Conservation (phyloP, 305 asterid species). For the Rubia peregrina region DNA sequence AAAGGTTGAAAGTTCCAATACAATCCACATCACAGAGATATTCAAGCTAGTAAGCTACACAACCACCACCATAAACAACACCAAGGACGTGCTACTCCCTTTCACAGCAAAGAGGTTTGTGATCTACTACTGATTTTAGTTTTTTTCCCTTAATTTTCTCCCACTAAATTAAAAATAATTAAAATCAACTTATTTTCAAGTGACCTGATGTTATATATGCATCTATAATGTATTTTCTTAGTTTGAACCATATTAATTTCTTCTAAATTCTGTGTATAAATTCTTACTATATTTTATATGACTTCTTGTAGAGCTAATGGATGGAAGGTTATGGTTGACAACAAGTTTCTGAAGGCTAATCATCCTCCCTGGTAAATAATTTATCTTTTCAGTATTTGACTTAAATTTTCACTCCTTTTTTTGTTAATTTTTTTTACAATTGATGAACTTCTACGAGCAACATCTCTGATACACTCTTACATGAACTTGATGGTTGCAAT, state of each 20-base stretch:
- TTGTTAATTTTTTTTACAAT: constrained; percentile 33
- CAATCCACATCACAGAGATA: constrained; percentile 49
- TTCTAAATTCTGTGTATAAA: not conserved
- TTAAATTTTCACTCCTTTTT: constrained; percentile 6
- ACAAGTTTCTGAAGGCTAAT: constrained; percentile 2
- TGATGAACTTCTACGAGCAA: constrained; percentile 69
- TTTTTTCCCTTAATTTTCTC: too few species aligned
- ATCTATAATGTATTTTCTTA: too few species aligned
- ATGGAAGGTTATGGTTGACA: constrained; percentile 61
- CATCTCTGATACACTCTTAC: constrained; percentile 30
- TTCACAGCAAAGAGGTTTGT: too few species aligned
- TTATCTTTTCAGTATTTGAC: not conserved
- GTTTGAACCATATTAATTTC: not conserved
- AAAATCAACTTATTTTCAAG: too few species aligned
- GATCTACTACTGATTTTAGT: too few species aligned
- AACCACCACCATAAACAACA: constrained; percentile 11
- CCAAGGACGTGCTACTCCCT: too few species aligned
- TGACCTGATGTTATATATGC: too few species aligned
- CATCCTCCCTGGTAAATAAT: too few species aligned
- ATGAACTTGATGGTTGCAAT: not conserved
- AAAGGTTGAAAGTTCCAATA: not conserved
- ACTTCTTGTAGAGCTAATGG: constrained; percentile 70
- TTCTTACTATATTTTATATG: not conserved
- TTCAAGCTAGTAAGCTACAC: constrained; percentile 66
- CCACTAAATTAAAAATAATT: too few species aligned